phyloP scores from a whole-genome alignment of 305 asterid genomes.

The Nicotiana rustica region DNA sequence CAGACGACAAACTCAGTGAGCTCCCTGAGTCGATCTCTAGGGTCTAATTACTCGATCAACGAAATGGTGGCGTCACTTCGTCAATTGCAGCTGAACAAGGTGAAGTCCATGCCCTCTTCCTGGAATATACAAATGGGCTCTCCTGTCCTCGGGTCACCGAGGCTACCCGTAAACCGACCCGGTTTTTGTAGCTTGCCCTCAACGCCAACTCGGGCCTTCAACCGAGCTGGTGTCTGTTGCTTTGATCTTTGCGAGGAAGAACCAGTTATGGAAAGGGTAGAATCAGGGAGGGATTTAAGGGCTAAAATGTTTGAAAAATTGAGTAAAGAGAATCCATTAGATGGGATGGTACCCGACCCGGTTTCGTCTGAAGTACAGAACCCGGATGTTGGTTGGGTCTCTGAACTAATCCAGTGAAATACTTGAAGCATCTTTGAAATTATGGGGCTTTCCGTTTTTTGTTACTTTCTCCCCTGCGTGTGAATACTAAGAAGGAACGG shows the following conservation, averaged over 20 bases:
- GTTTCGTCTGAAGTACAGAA: conserved; percentile 24
- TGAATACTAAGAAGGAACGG: too few species aligned
- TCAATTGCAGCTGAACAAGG: conserved; percentile 63
- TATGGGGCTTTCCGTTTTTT: too few species aligned
- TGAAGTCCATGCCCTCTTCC: conserved; percentile 56
- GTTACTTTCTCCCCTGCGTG: too few species aligned
- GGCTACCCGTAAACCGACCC: conserved; percentile 42
- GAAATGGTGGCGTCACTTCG: conserved; percentile 67
- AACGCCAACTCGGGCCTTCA: conserved; percentile 50
- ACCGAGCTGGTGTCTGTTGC: conserved; percentile 41
- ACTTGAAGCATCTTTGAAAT: too few species aligned
- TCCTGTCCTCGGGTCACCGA: conserved; percentile 43
- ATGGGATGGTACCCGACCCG: conserved; percentile 37
- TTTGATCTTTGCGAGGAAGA: conserved; percentile 41
- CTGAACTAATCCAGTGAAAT: conserved; percentile 54
- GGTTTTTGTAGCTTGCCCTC: conserved; percentile 54
- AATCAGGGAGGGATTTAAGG: conserved; percentile 60
- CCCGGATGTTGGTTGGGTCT: conserved; percentile 77
- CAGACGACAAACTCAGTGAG: not conserved
- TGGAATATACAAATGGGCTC: conserved; percentile 49
- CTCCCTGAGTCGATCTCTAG: conserved; percentile 47
- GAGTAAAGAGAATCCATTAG: conserved; percentile 59
- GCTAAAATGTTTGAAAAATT: conserved; percentile 54
- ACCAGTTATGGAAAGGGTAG: conserved; percentile 55
- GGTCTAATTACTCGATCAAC: conserved; percentile 45